Conservation (phyloP, 345 rosid genomes). For the Hibiscus trionum region DNA sequence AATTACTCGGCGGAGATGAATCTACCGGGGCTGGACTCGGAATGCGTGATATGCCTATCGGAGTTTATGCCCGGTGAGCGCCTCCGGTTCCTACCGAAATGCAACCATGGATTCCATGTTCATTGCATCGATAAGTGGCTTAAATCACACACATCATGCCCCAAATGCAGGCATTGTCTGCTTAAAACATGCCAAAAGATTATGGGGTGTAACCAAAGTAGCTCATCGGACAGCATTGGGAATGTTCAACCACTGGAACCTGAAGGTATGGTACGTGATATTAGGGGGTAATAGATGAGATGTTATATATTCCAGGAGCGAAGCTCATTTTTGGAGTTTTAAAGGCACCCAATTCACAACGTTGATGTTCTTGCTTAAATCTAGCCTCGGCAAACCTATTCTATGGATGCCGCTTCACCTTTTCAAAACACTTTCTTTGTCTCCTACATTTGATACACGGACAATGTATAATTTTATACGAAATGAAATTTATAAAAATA, state of each 20-base stretch:
- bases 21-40: slow-evolving; percentile 36
- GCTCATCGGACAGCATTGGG: slow-evolving; percentile 8
- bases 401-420: too few relatives aligned
- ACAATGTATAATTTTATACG: too few relatives aligned
- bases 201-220: slow-evolving; percentile 10
- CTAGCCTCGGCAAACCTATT: too few relatives aligned
- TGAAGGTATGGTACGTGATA: neutral
- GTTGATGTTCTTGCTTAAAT: too few relatives aligned
- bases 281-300: neutral
- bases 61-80: slow-evolving; percentile 38
- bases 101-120: slow-evolving; percentile 66
- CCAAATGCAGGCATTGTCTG: slow-evolving; percentile 43
- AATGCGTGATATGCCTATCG: slow-evolving; percentile 50
- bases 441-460: too few relatives aligned
- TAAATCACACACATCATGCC: slow-evolving; percentile 55
- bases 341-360: neutral
- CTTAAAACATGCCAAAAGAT: slow-evolving; percentile 35
- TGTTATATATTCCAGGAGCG: neutral
- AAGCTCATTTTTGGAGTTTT: neutral
- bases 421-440: too few relatives aligned
- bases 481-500: too few relatives aligned
- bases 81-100: slow-evolving; percentile 50
- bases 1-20: slow-evolving; percentile 36
- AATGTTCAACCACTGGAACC: neutral
- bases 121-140: slow-evolving; percentile 67